Evolutionary conservation across 148 eudicot genomes (phyloP).

Genomic region (Amaranthus palmeri): DNA sequence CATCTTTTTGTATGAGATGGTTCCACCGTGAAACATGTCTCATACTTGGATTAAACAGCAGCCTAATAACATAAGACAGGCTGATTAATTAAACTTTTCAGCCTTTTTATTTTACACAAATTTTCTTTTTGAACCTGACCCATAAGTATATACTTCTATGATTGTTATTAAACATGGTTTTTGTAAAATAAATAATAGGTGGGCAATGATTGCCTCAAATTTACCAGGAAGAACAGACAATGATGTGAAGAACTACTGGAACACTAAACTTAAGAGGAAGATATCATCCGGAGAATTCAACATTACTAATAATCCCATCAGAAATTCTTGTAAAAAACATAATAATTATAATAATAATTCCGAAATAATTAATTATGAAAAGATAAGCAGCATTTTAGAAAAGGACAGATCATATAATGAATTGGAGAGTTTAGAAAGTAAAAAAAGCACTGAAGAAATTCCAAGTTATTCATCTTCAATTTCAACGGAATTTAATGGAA

Average conservation of each 20-base stretch:
- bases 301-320: neutral
- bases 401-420: neutral
- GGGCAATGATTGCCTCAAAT: conserved; percentile 47
- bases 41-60: too few species aligned
- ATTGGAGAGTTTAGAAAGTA: neutral
- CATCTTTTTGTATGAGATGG: too few species aligned
- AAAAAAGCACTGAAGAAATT: neutral
- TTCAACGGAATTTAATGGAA: neutral
- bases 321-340: too few species aligned
- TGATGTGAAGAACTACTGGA: conserved; percentile 54
- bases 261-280: conserved; percentile 46
- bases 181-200: conserved; percentile 24
- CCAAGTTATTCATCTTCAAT: conserved; percentile 9
- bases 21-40: too few species aligned
- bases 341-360: neutral
- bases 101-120: too few species aligned
- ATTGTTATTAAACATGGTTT: neutral
- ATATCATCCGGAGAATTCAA: conserved; percentile 5
- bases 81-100: too few species aligned
- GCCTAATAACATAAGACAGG: too few species aligned
- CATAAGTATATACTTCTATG: too few species aligned
- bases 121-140: too few species aligned
- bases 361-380: neutral
- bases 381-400: neutral
- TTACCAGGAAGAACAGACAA: conserved; percentile 47